Conservation (phyloP, 2,329 filamentous ascomycete species). For the Dothideomycetes sp. region DNA sequence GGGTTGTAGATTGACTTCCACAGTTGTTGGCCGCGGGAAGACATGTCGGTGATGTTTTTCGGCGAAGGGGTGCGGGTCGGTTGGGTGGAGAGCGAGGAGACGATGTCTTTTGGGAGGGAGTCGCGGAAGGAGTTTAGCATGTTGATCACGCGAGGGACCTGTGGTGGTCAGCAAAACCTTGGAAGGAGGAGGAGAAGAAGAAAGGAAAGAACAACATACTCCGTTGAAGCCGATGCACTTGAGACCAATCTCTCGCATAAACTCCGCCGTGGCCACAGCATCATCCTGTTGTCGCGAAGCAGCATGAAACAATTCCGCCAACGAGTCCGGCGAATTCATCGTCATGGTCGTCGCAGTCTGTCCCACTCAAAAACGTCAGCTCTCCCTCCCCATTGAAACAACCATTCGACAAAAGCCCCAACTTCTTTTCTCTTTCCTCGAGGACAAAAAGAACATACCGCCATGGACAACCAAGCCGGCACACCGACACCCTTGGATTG, state of each 20-base stretch:
- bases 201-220: conserved; percentile 28
- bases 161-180: conserved; percentile 12
- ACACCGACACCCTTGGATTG: conserved; percentile 51
- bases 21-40: conserved; percentile 52
- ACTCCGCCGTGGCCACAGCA: conserved; percentile 50
- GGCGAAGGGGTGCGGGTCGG: conserved; percentile 47
- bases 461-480: conserved; percentile 58
- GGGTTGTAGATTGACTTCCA: conserved; percentile 73
- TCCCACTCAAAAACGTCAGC: no score
- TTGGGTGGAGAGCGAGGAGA: conserved; percentile 43
- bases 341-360: conserved; percentile 76
- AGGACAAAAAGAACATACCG: conserved; percentile 36
- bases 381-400: no score
- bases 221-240: conserved; percentile 76
- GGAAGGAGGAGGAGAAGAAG: not conserved
- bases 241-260: conserved; percentile 65
- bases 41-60: conserved; percentile 39
- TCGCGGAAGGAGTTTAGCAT: conserved; percentile 62
- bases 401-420: not conserved
- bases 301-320: conserved; percentile 51
- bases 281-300: conserved; percentile 25
- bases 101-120: conserved; percentile 50
- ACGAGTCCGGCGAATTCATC: conserved; percentile 72
- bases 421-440: not conserved
- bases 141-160: conserved; percentile 77